Percentiles rank a stretch among this genome's conserved stretches.
These are phyloP conservation scores for Omphalotus guepiniiformis DNA, from an alignment of 768 basidiomycete genomes.

Conservation along the genomic window DNA sequence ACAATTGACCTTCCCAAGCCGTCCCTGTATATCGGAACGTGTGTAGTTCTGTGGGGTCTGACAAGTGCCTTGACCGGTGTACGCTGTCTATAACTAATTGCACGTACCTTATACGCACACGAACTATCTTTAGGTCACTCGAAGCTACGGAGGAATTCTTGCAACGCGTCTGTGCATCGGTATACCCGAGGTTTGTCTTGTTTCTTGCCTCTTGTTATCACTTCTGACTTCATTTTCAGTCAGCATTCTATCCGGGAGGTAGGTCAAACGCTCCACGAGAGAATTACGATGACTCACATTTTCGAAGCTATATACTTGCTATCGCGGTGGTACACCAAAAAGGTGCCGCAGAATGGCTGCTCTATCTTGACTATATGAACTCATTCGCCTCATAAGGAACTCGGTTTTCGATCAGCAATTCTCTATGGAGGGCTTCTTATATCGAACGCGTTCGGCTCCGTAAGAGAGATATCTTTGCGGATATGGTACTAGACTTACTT, in stretches of 20 bases:
- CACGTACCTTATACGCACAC: neutral
- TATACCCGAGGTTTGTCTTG: slow-evolving; percentile 44
- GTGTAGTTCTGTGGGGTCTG: slow-evolving; percentile 60
- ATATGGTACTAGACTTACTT: neutral
- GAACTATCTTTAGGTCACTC: slow-evolving; percentile 38
- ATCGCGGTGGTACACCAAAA: slow-evolving; percentile 55
- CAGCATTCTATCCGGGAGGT: slow-evolving; percentile 63
- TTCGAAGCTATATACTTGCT: slow-evolving; percentile 33
- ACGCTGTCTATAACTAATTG: slow-evolving; percentile 11
- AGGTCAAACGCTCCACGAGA: slow-evolving; percentile 22
- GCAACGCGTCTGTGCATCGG: slow-evolving; percentile 60
- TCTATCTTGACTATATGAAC: neutral
- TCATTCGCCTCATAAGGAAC: slow-evolving; percentile 38
- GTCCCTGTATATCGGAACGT: slow-evolving; percentile 55
- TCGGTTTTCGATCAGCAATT: slow-evolving; percentile 60
- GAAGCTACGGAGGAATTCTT: slow-evolving; percentile 50
- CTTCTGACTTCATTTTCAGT: slow-evolving; percentile 22
- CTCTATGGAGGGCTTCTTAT: slow-evolving; percentile 57
- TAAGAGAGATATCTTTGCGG: slow-evolving; percentile 23
- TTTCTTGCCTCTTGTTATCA: neutral
- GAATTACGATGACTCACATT: neutral
- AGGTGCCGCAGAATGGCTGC: slow-evolving; percentile 29
- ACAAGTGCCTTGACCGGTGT: slow-evolving; percentile 63
- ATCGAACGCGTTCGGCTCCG: slow-evolving; percentile 65
- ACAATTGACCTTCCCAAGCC: slow-evolving; percentile 35